Conservation (phyloP, 805 yeast genomes). For the Wickerhamiella parazyma region DNA sequence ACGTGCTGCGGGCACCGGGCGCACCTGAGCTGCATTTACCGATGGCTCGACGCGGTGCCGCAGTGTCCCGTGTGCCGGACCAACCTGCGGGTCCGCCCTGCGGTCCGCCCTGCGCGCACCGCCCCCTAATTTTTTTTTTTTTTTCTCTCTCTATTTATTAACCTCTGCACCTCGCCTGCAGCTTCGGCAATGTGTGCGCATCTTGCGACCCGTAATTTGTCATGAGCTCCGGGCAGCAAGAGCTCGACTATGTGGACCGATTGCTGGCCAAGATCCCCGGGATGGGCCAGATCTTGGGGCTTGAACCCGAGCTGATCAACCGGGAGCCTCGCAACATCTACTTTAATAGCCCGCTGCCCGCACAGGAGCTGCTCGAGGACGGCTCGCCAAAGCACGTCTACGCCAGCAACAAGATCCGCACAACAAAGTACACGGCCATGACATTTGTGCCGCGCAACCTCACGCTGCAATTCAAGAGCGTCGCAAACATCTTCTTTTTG, state of each 20-base stretch:
- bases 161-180: too few species aligned
- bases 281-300: conserved; percentile 14
- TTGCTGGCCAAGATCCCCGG: conserved; percentile 24
- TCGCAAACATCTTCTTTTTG: conserved; percentile 85
- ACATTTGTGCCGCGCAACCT: conserved; percentile 81
- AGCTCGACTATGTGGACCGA: conserved; percentile 2
- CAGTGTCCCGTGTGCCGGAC: conserved; percentile 11
- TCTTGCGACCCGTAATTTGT: not conserved
- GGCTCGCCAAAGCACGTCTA: conserved; percentile 50
- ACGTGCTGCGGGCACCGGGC: conserved; percentile 10
- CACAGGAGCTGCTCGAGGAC: conserved; percentile 31
- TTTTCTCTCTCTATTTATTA: too few species aligned
- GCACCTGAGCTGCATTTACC: conserved; percentile 8
- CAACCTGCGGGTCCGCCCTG: not conserved
- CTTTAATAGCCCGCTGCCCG: conserved; percentile 39
- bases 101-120: too few species aligned
- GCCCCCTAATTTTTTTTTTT: not conserved
- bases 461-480: conserved; percentile 64
- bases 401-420: conserved; percentile 85
- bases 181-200: too few species aligned
- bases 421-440: conserved; percentile 90
- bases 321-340: conserved; percentile 30
- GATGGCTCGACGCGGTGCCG: conserved; percentile 9
- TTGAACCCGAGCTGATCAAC: conserved; percentile 13
- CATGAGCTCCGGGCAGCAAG: not conserved